Evolutionary conservation across 2,329 filamentous ascomycete species (phyloP), one percentile per base, ranked within the genome.

Genomic region (Sporothrix curviconia): DNA sequence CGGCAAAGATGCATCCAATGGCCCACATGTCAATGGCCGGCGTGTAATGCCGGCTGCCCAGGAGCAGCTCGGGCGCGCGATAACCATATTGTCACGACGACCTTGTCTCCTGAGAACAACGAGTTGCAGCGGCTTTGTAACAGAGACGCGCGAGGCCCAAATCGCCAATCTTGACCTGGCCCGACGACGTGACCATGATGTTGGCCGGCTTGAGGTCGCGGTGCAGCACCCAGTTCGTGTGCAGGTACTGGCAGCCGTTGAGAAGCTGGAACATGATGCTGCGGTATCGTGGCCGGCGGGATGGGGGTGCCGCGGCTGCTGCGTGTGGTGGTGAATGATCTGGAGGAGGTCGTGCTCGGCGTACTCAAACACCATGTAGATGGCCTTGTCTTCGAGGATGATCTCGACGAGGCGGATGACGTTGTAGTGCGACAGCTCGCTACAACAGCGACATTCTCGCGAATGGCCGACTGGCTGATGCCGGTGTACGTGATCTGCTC

Each of bases 81-180:
- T 99, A 99, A n/a, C 94, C 94, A 99, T 62, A 99, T 99, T 0
- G 94, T 99, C 14, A 99, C 94, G 54, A 99, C 94, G 2, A 99
- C 94, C 70, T 99, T 99, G 66, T 99, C 94, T 54, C 94, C 94
- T 17, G 84, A 89, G 71, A 94, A 99, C 1, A 99, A 81, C 0
- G 89, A 90, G 66, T 95, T n/a, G 90, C 1, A 97, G 76, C 0
- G 94, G 94, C 68, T 97, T n/a, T 96, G 74, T 94, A 87, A 72
- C 97, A 97, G 2, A 96, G 79, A 17, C 94, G 85, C 7, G 94
- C 94, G 1, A 99, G 81, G 2, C 94, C 94, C 40, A 99, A 76
- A 71, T 99, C 94, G 40, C 94, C 94, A 63, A 99, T 96, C 69
- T 94, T 94, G 64, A 99, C 91, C 62, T 90, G 89, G 11, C 94